Base-by-base conservation (phyloP, 257 asterid genomes). In the Plantago ovata region DNA sequence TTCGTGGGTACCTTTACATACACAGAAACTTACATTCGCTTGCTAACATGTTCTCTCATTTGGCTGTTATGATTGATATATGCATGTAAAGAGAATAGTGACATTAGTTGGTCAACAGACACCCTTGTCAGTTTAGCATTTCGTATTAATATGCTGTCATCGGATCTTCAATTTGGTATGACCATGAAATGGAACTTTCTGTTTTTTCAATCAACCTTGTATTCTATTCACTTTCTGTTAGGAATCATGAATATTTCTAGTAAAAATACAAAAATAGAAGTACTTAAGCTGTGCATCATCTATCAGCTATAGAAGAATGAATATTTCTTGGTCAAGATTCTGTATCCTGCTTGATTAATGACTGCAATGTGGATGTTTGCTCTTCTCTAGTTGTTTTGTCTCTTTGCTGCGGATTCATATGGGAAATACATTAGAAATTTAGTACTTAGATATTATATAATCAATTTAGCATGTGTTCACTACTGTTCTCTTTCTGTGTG, bases 291-390 rank as follows among this genome's bases (percentile, higher is more conserved):
- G 14, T 47, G 22, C 61, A 38, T 73, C 40, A 57, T 69, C 77
- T 67, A 71, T 62, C 49, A 22, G 52, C 67, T 75, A 49, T 61
- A 46, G 53, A 49, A 46, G 18, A 39, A 60, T 73, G 67, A 54
- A 50, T 69, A 56, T 69, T 72, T 70, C 73, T 58, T 53, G 61
- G 60, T 51, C 66, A 49, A 68, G 66, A 68, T 75, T 62, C 61
- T 70, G 21, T 54, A 65, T 71, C 85, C 71, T 57, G 63, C 51
- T 41, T 80, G 56, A 79, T 81, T 61, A 83, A 68, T 44, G 81
- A 73, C 61, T 66, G 45, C 55, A 76, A 58, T 53, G 71, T 74
- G 44, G 68, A 45, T 66, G 76, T 60, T 62, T 77, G 79, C 66
- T 73, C 77, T 50, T 56, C 75, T 12, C 43, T 63, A 40, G 55